phyloP scores from a whole-genome alignment of 192 early-diverging fungal genomes.

The Umbelopsis sp. region DNA sequence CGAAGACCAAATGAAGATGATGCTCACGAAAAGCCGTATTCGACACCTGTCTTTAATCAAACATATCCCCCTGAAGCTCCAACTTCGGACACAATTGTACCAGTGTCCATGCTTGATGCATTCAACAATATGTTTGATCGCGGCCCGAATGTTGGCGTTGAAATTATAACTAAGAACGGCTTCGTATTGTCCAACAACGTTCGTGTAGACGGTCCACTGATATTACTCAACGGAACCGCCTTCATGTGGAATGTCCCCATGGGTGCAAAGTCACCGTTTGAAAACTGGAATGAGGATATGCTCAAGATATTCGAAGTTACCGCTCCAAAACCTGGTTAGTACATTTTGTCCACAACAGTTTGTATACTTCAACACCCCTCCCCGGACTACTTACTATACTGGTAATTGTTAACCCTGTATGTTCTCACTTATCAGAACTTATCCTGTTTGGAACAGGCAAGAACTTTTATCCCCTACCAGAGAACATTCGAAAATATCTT shows the following conservation, averaged over 20 bases:
- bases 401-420: background rate
- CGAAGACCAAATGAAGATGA: slow-evolving; percentile 14
- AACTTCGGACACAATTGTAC: slow-evolving; percentile 25
- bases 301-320: slow-evolving; percentile 59
- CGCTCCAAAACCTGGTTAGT: slow-evolving; percentile 56
- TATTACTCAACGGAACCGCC: slow-evolving; percentile 53
- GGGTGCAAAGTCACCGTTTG: slow-evolving; percentile 16
- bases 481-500: slow-evolving; percentile 46
- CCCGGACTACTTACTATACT: background rate
- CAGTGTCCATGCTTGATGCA: slow-evolving; percentile 4
- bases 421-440: slow-evolving; percentile 41
- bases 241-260: slow-evolving; percentile 61
- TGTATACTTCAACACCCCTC: background rate
- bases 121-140: slow-evolving; percentile 63
- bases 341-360: background rate
- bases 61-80: slow-evolving; percentile 18
- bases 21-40: slow-evolving; percentile 15
- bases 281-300: slow-evolving; percentile 47
- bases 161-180: slow-evolving; percentile 52
- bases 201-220: slow-evolving; percentile 46
- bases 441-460: slow-evolving; percentile 61
- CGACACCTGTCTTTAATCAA: slow-evolving; percentile 23
- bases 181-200: slow-evolving; percentile 55
- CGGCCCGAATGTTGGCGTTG: slow-evolving; percentile 42
- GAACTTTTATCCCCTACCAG: slow-evolving; percentile 51